Percentiles rank a stretch among this genome's conserved stretches.
These are phyloP conservation scores for Dictyophora rubrovolvata DNA, from an alignment of 768 basidiomycete species.

Conservation along the genomic window DNA sequence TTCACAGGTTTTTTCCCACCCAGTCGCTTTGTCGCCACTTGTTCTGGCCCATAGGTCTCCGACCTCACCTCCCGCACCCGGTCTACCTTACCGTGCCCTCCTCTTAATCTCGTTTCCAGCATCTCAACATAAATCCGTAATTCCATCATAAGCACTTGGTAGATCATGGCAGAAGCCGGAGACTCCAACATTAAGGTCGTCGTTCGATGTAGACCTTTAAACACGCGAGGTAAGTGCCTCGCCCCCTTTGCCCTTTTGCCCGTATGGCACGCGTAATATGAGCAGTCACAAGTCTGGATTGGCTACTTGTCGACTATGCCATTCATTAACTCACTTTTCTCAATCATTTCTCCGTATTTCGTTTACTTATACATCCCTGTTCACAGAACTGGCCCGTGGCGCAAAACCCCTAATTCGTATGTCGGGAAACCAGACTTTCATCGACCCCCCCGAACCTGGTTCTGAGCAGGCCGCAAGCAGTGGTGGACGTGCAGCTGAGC, in stretches of 20 bases:
- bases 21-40: too few species aligned
- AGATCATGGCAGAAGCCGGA: constrained; percentile 13
- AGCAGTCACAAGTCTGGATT: neutral
- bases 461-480: constrained; percentile 43
- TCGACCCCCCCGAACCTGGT: constrained; percentile 80
- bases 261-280: neutral
- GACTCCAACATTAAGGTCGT: constrained; percentile 83
- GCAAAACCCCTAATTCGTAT: constrained; percentile 93
- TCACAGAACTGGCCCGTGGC: constrained; percentile 78
- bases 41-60: too few species aligned
- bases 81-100: too few species aligned
- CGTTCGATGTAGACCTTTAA: constrained; percentile 93
- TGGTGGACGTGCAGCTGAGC: constrained; percentile 76
- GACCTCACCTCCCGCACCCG: too few species aligned
- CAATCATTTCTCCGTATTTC: constrained; percentile 7
- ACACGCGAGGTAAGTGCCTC: constrained; percentile 66
- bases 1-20: too few species aligned
- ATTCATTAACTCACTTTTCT: neutral
- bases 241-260: neutral
- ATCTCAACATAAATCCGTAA: too few species aligned
- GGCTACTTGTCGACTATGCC: neutral
- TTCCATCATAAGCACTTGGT: neutral
- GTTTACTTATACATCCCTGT: neutral
- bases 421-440: constrained; percentile 85
- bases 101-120: too few species aligned